Base-by-base conservation (phyloP, 2,329 filamentous ascomycete genomes). In the Alternaria dauci region DNA sequence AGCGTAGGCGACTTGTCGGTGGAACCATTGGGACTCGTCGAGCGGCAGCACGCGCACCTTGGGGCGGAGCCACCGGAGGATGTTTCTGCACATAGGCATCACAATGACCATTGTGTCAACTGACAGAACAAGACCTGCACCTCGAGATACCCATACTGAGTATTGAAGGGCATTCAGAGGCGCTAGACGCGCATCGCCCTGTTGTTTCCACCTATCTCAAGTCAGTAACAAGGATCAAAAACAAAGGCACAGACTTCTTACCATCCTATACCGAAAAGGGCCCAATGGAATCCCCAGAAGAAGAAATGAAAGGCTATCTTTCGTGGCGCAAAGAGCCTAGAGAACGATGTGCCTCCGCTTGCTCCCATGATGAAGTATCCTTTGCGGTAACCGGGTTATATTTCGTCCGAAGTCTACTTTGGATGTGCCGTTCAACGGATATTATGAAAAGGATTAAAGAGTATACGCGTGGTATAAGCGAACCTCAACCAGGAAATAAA, bases 11-110 rank as follows among this genome's bases (percentile, higher is more conserved):
- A 96, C 87, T 79, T 99, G 95, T 66, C 94, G 87, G 82, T 99
- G 95, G 80, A 99, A 96, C 93, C 93, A 99, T 68, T 94, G 86
- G 61, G 93, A 96, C 81, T 99, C 95, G 74, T 99, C 95, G n/a
- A 99, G 85, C 5, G 95, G 95, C 12, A 98, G 77, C 83, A 91
- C 97, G 78, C 88, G 87, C 66, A 97, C 81, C 83, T 96, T 96
- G 26, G 95, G 95, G 66, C 95, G 88, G 58, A 98, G 79, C 75
- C 88, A 91, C 77, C 92, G 88, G 76, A 99, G 86, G 32, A 98
- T 82, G 61, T 94, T 98, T 69, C 95, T 87, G 83, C 94, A 99
- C 84, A 99, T 97, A 7, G 95, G 95, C 61, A 99, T 84, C 28
- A 99, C 81, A 72, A 99, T 97, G 67, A 98, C 84, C 74, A 92